Base-by-base conservation (phyloP, 1,284 basidiomycete species). In the Apiotrichum laibachii region DNA sequence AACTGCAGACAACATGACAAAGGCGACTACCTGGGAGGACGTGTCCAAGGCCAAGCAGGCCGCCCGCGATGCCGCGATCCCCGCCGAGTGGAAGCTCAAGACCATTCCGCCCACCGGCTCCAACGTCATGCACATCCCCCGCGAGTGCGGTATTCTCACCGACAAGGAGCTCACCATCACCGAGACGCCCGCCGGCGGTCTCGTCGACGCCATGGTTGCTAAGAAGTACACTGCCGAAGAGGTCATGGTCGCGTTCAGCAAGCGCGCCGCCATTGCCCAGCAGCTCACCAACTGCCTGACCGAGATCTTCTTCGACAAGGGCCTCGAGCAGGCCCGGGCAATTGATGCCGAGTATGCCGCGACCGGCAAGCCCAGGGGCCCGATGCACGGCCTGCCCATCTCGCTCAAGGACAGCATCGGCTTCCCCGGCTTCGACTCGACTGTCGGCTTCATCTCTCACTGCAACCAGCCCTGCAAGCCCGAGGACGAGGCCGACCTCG, bases 201-300 rank as follows among this genome's bases (percentile, higher is more conserved):
- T 58, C 46, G 45, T 58, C 16, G 22, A 40, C 26, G 21, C 26
- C 34, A 46, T 58, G 26, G 3, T 58, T 15, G 46, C 22, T 9
- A n/a, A 31, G 12, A 39, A 10, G 33, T 48, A 50, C 45, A 58
- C 56, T 2, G 40, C 45, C 6, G 44, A 52, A 21, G 16, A 47
- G 40, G 60, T 65, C 5, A 66, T 61, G 5, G 40, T 59, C 5
- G 76, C 89, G 0, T 91, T 88, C 73, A 85, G 85, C 72, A 91
- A 92, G 78, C 81, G 89, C 22, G 88, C 90, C 0, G 81, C 88
- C 46, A 77, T 91, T 52, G 89, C 90, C 1, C 89, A 91, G 57
- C 90, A 91, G 70, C 75, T 89, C 18, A 72, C 79, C 63, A 66
- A 80, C 73, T 78, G 79, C 67, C 26, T 82, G 55, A 66, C 80